These are phyloP conservation scores for Pinus tabuliformis DNA, from an alignment of 75 land plant species.

Conservation along the genomic window DNA sequence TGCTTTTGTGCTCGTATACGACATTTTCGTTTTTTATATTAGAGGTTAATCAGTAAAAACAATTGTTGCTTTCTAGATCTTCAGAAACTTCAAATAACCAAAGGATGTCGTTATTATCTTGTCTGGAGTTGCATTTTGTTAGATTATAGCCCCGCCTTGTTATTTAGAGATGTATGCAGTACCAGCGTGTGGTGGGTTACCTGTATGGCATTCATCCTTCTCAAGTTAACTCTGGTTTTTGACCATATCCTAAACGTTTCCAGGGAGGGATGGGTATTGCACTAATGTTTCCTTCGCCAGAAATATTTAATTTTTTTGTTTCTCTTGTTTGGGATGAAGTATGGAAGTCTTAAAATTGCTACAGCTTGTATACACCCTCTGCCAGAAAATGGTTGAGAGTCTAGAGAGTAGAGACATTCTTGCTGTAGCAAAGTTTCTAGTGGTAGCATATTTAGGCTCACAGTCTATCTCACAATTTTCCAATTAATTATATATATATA, in stretches of 20 bases:
- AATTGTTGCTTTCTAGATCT: not conserved
- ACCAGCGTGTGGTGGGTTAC: not conserved
- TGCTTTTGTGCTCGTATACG: not conserved
- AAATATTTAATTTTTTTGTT: not conserved
- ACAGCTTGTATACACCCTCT: not conserved
- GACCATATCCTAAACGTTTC: not conserved
- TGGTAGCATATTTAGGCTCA: too few relatives aligned
- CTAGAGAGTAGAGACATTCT: too few relatives aligned
- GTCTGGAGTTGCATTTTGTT: not conserved
- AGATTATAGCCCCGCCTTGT: not conserved
- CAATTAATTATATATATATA: too few relatives aligned
- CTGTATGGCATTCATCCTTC: not conserved
- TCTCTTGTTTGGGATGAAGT: not conserved
- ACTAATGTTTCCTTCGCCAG: not conserved
- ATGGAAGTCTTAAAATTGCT: not conserved
- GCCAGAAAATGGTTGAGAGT: not conserved
- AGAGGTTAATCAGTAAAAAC: not conserved
- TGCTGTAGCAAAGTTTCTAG: too few relatives aligned
- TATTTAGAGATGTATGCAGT: not conserved
- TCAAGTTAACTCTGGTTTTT: not conserved
- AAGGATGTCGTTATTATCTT: not conserved
- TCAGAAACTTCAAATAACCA: not conserved
- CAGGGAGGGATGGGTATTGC: not conserved
- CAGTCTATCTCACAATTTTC: too few relatives aligned
- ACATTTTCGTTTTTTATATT: not conserved